Conservation (phyloP, 768 basidiomycete genomes). For the Suillus subluteus region DNA sequence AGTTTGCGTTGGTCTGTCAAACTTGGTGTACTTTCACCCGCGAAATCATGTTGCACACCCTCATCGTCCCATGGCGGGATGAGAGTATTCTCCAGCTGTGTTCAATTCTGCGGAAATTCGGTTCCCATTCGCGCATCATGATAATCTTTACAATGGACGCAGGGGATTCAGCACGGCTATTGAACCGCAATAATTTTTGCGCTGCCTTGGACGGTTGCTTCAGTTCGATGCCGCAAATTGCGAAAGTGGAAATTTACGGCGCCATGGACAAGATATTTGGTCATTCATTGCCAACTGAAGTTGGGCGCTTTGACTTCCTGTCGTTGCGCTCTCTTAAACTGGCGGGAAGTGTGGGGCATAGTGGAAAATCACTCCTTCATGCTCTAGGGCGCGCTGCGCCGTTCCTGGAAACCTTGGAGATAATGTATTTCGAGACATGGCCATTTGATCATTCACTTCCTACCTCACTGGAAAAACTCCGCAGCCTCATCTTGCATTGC, state of each 20-base stretch:
- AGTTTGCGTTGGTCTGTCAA: neutral
- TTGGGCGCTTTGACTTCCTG: neutral
- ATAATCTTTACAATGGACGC: neutral
- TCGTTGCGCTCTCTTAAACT: neutral
- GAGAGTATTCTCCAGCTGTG: conserved; percentile 17
- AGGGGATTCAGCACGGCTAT: neutral
- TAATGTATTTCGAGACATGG: neutral
- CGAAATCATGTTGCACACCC: conserved; percentile 27
- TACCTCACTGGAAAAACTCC: neutral
- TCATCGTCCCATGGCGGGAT: conserved; percentile 31
- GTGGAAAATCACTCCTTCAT: neutral
- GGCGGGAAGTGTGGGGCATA: neutral
- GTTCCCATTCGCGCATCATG: neutral
- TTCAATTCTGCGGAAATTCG: neutral
- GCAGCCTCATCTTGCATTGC: conserved; percentile 8
- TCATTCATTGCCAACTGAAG: neutral
- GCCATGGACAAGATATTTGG: neutral
- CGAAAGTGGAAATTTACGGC: neutral
- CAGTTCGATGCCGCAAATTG: neutral
- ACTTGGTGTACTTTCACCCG: neutral
- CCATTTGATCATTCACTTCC: neutral
- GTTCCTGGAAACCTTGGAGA: conserved; percentile 3
- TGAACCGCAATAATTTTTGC: neutral
- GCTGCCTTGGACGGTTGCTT: neutral
- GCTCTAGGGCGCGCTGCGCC: neutral